Evolutionary conservation across 208 protist species (phyloP).

Genomic region (Trypanosoma scelopori): DNA sequence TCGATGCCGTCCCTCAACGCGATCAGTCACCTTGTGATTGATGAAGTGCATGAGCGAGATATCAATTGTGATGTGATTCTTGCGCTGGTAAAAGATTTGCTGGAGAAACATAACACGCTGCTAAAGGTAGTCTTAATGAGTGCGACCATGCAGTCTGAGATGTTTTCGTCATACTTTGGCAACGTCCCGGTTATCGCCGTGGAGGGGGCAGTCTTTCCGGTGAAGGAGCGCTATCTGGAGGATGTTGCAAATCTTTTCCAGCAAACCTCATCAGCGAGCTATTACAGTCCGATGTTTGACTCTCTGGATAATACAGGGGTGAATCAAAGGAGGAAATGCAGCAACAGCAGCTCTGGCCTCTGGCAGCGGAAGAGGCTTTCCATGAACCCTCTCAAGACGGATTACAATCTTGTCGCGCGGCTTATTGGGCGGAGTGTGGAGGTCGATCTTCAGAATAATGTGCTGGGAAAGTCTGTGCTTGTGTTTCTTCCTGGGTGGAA

Average conservation of each 20-base stretch:
- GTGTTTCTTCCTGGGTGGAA: conserved; percentile 99
- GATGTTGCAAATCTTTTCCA: conserved; percentile 46
- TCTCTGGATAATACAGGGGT: conserved; percentile 14
- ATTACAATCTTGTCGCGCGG: conserved; percentile 79
- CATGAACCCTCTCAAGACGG: conserved; percentile 45
- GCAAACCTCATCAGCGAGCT: neutral
- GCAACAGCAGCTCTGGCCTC: conserved; percentile 2
- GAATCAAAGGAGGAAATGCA: neutral
- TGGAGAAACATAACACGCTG: conserved; percentile 38
- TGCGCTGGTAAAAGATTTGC: conserved; percentile 92
- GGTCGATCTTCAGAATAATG: conserved; percentile 42
- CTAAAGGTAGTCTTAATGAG: conserved; percentile 98
- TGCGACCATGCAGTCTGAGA: conserved; percentile 97
- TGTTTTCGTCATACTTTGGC: conserved; percentile 97
- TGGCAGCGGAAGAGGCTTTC: conserved; percentile 1
- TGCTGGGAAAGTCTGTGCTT: conserved; percentile 93
- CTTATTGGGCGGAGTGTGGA: conserved; percentile 54
- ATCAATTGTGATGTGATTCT: conserved; percentile 98
- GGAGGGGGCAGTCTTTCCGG: conserved; percentile 72
- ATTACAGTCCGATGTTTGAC: conserved; percentile 62
- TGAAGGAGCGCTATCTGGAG: conserved; percentile 66
- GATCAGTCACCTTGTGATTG: conserved; percentile 97
- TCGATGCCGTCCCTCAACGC: conserved; percentile 80
- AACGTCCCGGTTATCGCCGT: conserved; percentile 64
- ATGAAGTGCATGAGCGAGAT: conserved; percentile 99